Conservation (phyloP, 345 rosid genomes). For the Murraya paniculata region DNA sequence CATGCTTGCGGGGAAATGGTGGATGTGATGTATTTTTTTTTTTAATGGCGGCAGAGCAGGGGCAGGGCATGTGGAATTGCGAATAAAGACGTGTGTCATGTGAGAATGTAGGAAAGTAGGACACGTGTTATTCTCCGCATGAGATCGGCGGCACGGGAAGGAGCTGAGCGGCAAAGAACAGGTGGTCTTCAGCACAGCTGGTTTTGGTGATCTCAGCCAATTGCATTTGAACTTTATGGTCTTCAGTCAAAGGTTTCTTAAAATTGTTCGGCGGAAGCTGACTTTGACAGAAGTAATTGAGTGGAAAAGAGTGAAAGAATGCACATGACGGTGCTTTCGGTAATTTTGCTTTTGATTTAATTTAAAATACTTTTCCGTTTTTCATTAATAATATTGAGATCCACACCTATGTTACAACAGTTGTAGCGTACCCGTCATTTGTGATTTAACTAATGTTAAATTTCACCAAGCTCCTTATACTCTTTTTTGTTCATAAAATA, state of each 20-base stretch:
- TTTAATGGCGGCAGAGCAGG: not conserved
- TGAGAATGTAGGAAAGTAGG: not conserved
- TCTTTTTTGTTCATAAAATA: too few relatives aligned
- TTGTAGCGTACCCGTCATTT: too few relatives aligned
- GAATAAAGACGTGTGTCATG: slow-evolving; percentile 2
- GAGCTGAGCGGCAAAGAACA: not conserved
- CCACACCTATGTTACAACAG: too few relatives aligned
- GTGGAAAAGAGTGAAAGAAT: too few relatives aligned
- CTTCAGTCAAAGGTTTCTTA: not conserved
- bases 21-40: too few relatives aligned
- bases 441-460: too few relatives aligned
- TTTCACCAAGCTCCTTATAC: too few relatives aligned
- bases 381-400: too few relatives aligned
- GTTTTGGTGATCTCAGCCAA: slow-evolving; percentile 3
- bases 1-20: not conserved
- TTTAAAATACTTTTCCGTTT: too few relatives aligned
- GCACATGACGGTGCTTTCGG: too few relatives aligned
- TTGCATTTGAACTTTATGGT: not conserved
- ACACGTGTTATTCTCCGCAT: slow-evolving; percentile 1
- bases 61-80: not conserved
- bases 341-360: too few relatives aligned
- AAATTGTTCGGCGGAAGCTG: not conserved
- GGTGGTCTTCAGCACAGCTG: not conserved
- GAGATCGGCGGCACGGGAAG: not conserved
- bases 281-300: not conserved